Evolutionary conservation across 345 rosid genomes (phyloP), one percentile per base, ranked within the genome.

Genomic region (Eucalyptus pauciflora): DNA sequence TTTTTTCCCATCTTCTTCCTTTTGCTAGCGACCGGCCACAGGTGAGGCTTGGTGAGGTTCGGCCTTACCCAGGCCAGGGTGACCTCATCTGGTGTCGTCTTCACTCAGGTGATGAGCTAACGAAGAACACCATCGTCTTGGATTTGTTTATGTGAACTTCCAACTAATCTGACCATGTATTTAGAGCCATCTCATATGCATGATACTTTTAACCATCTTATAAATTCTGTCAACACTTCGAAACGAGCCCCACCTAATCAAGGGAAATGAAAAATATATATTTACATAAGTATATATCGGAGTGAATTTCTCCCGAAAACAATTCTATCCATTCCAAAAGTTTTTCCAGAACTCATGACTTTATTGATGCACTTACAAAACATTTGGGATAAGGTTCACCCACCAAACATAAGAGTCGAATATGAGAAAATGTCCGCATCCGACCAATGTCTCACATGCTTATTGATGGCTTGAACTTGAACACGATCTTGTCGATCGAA

Each of bases 371-470:
- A 91, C 98, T 97, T 92, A 98, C 97, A 97, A 45, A 60, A 95
- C 94, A 89, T 94, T 95, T 92, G 96, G 97, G 64, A 87, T 81
- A 67, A 94, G 89, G 71, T 90, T 92, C 93, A 95, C 95, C 99
- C 99, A 97, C 99, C 99, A 98, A 31, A 96, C 93, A 86, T 97
- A 98, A 15, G 98, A 94, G 91, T 98, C 95, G 86, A 97, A 97
- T 33, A 97, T 93, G 48, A 97, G 94, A 15, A 50, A 52, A 94
- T 90, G 91, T 95, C 97, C 16, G 95, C 94, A 43, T 94, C 90
- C 3, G 96, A 96, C 99, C 99, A 98, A 64, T 94, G 94, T 85
- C 92, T 93, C 3, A 96, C 99, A 88, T 98, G 99, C 90, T 90
- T 97, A 50, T 95, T 94, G 29, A 98, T 97, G 41, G 97, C 94